Evolutionary conservation across 305 asterid genomes (phyloP).

Genomic region (Rubia balearica): DNA sequence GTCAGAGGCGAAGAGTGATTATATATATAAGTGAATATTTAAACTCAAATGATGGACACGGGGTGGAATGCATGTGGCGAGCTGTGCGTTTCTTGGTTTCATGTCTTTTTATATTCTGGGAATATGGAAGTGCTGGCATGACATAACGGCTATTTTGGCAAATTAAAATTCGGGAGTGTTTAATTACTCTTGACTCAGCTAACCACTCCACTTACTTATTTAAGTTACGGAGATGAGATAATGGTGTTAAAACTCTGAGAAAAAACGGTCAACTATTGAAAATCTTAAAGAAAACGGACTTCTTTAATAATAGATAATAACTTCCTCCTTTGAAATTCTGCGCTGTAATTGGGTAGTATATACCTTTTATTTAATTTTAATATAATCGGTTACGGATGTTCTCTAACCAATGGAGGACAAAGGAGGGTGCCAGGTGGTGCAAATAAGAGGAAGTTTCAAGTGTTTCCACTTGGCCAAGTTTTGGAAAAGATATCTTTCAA

Average conservation of each 20-base stretch:
- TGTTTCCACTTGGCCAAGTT: too few species aligned
- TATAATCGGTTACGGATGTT: too few species aligned
- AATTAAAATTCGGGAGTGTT: background rate
- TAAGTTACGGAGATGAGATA: background rate
- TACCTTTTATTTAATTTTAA: too few species aligned
- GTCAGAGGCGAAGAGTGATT: background rate
- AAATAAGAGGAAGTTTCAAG: too few species aligned
- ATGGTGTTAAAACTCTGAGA: background rate
- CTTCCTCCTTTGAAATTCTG: background rate
- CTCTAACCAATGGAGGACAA: too few species aligned
- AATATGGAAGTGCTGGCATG: background rate
- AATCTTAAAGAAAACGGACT: background rate
- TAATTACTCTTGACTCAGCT: background rate
- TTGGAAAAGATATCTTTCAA: too few species aligned
- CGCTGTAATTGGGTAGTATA: background rate
- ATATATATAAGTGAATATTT: background rate
- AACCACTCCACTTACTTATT: background rate
- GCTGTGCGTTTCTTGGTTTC: background rate
- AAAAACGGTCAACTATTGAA: background rate
- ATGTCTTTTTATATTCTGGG: background rate
- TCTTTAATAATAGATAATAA: too few species aligned
- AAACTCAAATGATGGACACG: background rate
- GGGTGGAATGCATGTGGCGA: background rate
- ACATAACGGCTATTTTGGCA: constrained; percentile 1
- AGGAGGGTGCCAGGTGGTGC: too few species aligned